Evolutionary conservation across 2,329 filamentous ascomycete species (phyloP), one percentile per base, ranked within the genome.

Genomic region (Onygena corvina): DNA sequence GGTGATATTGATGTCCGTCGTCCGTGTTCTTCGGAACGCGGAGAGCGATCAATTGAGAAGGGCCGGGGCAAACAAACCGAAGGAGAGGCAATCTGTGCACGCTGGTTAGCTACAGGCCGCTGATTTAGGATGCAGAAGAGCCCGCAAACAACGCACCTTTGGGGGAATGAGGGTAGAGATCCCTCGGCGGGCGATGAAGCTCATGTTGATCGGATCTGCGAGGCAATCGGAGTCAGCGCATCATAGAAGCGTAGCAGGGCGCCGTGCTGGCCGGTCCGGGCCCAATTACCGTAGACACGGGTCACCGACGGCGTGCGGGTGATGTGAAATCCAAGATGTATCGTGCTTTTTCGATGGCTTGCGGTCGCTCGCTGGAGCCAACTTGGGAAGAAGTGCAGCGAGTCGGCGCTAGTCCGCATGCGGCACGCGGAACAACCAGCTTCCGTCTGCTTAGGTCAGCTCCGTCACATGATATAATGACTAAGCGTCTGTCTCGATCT

Each of bases 131-230:
- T 52, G 49, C 47, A 55, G 36, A 49, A 54, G 21, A 47, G 40
- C 31, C 20, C 12, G 38, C 35, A 49, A 46, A 44, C 53, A 53
- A 30, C 76, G 61, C 76, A 94, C 90, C 88, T 98, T 98, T 67
- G 93, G 92, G 62, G 93, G 93, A 65, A 98, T 95, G 72, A 98
- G 84, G 77, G 93, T 94, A 69, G 92, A 96, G 67, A 95, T 84
- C 78, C 80, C 85, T 75, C 89, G 83, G 74, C 85, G 86, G 66
- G 82, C 80, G 66, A 93, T 78, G 80, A 82, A 92, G 79, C 87
- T 94, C 89, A 94, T 95, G 73, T 74, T 86, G 77, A 69, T 61
- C 27, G 44, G 44, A 42, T 42, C 38, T 42, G 11, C 21, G 21
- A 7, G 38, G 14, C 25, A 11, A 42, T 14, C 38, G 1, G 12